A percentile compares a stretch with the other conserved stretches of the same genome.
Conservation (phyloP, 352 stramenopile species). For the Globisporangium heterothallicum region DNA sequence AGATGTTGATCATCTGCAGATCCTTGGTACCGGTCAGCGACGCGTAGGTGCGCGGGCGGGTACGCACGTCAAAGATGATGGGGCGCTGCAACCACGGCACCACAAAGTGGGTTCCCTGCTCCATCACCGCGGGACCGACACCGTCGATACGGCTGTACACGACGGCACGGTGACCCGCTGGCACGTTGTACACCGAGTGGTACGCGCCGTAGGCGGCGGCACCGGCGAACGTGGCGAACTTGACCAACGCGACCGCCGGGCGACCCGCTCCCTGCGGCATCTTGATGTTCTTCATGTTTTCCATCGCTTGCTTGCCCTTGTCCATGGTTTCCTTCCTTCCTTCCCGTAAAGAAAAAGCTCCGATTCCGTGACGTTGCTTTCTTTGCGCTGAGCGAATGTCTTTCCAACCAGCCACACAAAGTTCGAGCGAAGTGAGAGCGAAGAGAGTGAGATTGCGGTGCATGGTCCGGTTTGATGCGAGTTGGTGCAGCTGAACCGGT, state of each 20-base stretch:
- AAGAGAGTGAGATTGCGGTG: no score
- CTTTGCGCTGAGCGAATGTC: no score
- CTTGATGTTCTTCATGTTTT: constrained; percentile 89
- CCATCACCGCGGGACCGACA: constrained; percentile 68
- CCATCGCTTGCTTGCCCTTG: constrained; percentile 80
- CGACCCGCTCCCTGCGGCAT: constrained; percentile 64
- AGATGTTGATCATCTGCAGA: constrained; percentile 99
- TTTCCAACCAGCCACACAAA: background rate
- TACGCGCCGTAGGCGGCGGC: constrained; percentile 72
- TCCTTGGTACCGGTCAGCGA: constrained; percentile 94
- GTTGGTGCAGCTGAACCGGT: no score
- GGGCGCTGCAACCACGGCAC: constrained; percentile 98
- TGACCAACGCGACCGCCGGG: constrained; percentile 48
- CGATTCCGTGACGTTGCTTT: constrained; percentile 10
- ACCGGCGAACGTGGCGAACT: constrained; percentile 58
- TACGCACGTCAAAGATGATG: constrained; percentile 94
- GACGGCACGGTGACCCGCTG: constrained; percentile 83
- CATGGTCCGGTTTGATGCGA: no score
- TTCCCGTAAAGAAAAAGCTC: no score
- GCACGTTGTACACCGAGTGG: constrained; percentile 86
- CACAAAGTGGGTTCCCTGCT: constrained; percentile 95
- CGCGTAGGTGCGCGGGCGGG: constrained; percentile 90
- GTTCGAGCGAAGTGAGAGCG: no score
- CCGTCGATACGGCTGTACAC: constrained; percentile 89
- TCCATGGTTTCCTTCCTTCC: constrained; percentile 45